Percentiles rank a stretch among this genome's conserved stretches.
Conservation (phyloP, 2,329 filamentous ascomycete species). For the Sphaerulina vaccinii region DNA sequence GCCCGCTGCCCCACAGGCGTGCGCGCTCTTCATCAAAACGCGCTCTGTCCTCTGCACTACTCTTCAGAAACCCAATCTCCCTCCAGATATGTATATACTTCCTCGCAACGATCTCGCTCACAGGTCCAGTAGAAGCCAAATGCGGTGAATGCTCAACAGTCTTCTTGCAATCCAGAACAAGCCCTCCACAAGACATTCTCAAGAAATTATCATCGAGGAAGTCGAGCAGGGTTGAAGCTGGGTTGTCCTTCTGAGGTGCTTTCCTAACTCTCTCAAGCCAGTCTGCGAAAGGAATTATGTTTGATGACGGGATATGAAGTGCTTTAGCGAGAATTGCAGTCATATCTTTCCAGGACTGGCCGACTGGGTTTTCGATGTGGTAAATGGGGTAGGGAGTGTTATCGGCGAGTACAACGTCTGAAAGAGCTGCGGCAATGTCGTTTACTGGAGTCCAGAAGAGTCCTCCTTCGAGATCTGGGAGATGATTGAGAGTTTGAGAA, state of each 20-base stretch:
- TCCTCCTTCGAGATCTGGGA: slow-evolving; percentile 45
- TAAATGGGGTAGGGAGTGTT: slow-evolving; percentile 39
- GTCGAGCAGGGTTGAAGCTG: slow-evolving; percentile 35
- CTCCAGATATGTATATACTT: too few relatives aligned
- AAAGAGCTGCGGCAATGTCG: slow-evolving; percentile 37
- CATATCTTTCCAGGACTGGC: slow-evolving; percentile 45
- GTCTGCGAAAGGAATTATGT: slow-evolving; percentile 42
- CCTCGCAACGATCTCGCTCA: too few relatives aligned
- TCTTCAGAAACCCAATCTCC: too few relatives aligned
- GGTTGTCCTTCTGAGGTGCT: slow-evolving; percentile 30
- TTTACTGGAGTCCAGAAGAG: slow-evolving; percentile 52
- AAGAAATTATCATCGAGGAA: slow-evolving; percentile 40
- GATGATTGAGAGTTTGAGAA: slow-evolving; percentile 45
- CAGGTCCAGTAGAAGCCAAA: too few relatives aligned
- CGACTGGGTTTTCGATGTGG: slow-evolving; percentile 48
- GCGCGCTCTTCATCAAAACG: too few relatives aligned
- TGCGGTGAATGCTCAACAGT: too few relatives aligned
- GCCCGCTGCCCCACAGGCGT: too few relatives aligned
- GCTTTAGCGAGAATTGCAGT: slow-evolving; percentile 36
- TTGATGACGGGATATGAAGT: slow-evolving; percentile 37
- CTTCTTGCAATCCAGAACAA: slow-evolving; percentile 43
- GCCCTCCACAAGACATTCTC: slow-evolving; percentile 49
- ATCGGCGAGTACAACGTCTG: slow-evolving; percentile 37
- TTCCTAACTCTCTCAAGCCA: slow-evolving; percentile 43
- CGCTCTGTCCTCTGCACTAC: too few relatives aligned